A percentile compares a stretch with the other conserved stretches of the same genome.
These are phyloP conservation scores for Diutina mesorugosa DNA, from an alignment of 1,139 yeast genomes.

Conservation along the genomic window DNA sequence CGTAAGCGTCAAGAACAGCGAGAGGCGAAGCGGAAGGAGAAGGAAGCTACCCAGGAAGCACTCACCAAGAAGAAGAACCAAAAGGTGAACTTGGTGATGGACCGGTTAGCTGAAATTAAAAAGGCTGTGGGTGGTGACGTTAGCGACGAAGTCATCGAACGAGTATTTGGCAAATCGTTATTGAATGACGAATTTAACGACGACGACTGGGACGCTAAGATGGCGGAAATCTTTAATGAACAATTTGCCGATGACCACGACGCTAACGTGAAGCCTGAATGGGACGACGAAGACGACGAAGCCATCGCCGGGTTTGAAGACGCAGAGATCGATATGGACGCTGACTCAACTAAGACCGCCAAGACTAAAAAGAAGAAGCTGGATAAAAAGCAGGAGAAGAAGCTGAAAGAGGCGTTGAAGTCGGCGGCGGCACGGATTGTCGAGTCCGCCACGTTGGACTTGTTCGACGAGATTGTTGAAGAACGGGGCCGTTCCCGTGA, in stretches of 20 bases:
- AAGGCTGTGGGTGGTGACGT: conserved; percentile 76
- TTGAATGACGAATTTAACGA: conserved; percentile 84
- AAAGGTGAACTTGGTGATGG: conserved; percentile 68
- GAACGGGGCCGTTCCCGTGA: conserved; percentile 23
- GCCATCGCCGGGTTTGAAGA: conserved; percentile 40
- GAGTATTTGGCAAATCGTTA: conserved; percentile 59
- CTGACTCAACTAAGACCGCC: conserved; percentile 10
- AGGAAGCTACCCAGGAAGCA: conserved; percentile 44
- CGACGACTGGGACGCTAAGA: conserved; percentile 81
- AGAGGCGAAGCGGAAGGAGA: conserved; percentile 39
- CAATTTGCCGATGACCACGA: conserved; percentile 52
- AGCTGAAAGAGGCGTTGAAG: conserved; percentile 18
- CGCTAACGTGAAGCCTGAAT: neutral
- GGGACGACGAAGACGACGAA: conserved; percentile 23
- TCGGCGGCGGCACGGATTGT: conserved; percentile 65
- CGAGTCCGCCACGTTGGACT: conserved; percentile 74
- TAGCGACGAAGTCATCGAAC: conserved; percentile 46
- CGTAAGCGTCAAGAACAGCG: conserved; percentile 66
- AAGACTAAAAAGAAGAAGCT: neutral
- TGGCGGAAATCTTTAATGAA: conserved; percentile 78
- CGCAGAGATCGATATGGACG: conserved; percentile 24
- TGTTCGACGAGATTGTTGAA: conserved; percentile 83
- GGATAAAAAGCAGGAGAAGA: neutral
- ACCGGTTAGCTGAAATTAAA: conserved; percentile 62
- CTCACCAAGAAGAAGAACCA: conserved; percentile 61